Base-by-base conservation (phyloP, 129 eudicot genomes). In the Daucus carota region DNA sequence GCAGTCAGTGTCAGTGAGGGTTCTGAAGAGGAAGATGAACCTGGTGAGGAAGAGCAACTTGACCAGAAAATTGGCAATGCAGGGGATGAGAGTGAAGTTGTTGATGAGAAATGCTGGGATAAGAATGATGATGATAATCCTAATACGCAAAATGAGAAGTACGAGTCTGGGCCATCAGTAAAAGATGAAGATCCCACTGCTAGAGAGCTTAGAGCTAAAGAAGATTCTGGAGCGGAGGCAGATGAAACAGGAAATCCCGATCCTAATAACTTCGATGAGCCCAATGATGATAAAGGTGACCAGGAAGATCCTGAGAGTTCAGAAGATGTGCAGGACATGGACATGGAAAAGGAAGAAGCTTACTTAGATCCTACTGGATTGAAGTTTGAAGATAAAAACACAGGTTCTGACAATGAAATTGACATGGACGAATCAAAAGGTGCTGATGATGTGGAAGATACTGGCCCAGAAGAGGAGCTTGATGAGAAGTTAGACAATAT, bases 201-300 rank as follows among this genome's bases (percentile, higher is more conserved):
- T 31, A 83, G 90, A 77, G 96, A 94, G 88, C 92, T 94, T 77
- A 84, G 92, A 82, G 96, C 90, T 69, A 94, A 89, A 78, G 96
- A 91, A 71, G 97, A 90, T 74, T 78, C 87, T 57, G 87, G 75
- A 42, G 63, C 79, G 33, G 44, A 71, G 66, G 73, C 81, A 43
- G 88, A 84, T 76, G 93, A 88, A 24, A 67, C 73, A 46, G 87
- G 75, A 50, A 85, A 86, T 34, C 72, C 69, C 17, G 92, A 75
- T 79, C 63, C 75, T 44, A 84, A 84, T 73, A 87, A 85, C 76
- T 79, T 78, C 4, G 80, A 74, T 62, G 81, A 89, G 73, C 78
- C 77, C 29, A 76, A 86, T 66, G 91, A 81, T 28, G 96, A 84
- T 11, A 76, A 87, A 72, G 91, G 40, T 1, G 79, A 81, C 73